These are phyloP conservation scores for Alternaria infectoria DNA, from an alignment of 2,329 filamentous ascomycete species.

Conservation along the genomic window DNA sequence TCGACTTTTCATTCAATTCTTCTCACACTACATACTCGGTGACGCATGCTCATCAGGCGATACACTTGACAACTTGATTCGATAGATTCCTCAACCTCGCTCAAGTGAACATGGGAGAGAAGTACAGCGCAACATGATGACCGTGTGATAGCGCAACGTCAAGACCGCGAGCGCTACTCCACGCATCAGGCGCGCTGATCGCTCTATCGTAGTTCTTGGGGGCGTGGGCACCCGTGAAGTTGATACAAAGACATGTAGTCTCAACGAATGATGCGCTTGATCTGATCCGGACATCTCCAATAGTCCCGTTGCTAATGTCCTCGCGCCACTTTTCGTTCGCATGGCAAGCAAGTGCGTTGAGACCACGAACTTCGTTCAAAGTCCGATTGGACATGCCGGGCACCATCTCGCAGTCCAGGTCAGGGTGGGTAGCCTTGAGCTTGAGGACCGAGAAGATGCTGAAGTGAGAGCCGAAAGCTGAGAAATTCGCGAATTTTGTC, in stretches of 20 bases:
- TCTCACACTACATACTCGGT: background rate
- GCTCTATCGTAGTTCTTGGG: background rate
- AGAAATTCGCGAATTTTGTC: rapidly evolving
- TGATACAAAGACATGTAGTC: background rate
- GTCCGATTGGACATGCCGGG: background rate
- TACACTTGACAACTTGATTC: background rate
- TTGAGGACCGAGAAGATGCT: background rate
- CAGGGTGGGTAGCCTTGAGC: background rate
- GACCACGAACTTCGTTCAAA: background rate
- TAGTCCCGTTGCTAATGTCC: background rate
- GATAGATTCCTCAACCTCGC: background rate
- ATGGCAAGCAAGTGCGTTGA: background rate
- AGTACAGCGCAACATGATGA: background rate
- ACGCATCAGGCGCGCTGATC: background rate
- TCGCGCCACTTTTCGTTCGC: background rate
- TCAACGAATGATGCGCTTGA: background rate
- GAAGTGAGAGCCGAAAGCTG: background rate
- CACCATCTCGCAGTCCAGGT: background rate
- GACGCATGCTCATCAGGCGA: background rate
- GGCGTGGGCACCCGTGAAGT: background rate
- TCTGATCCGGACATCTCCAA: background rate
- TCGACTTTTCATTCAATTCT: background rate
- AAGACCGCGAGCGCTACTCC: background rate
- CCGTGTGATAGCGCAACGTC: background rate
- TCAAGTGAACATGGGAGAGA: too few species aligned